A percentile compares a stretch with the other conserved stretches of the same genome.
Evolutionary conservation across 495 filamentous ascomycete species (phyloP).

Genomic region (Jackrogersella minutella): DNA sequence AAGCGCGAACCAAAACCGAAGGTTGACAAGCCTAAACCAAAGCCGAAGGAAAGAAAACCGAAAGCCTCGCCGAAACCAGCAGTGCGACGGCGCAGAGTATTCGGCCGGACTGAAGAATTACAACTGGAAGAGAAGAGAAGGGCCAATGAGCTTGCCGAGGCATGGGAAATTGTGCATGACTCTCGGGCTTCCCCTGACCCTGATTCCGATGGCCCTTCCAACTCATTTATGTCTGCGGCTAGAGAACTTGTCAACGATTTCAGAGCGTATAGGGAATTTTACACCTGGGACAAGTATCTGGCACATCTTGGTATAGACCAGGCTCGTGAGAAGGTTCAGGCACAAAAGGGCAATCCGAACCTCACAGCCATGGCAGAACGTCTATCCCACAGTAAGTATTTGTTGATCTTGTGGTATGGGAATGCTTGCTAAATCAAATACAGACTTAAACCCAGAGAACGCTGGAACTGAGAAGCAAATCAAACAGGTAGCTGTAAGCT

Average conservation of each 20-base stretch:
- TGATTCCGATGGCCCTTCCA: slow-evolving; percentile 24
- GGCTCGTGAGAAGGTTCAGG: slow-evolving; percentile 55
- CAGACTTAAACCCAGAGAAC: slow-evolving; percentile 35
- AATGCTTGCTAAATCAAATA: slow-evolving; percentile 23
- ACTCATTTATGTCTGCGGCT: slow-evolving; percentile 69
- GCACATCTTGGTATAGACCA: slow-evolving; percentile 71
- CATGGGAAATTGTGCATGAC: slow-evolving; percentile 38
- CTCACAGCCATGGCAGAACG: slow-evolving; percentile 76
- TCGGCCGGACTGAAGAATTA: slow-evolving; percentile 41
- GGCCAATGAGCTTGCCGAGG: slow-evolving; percentile 26
- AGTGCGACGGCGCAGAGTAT: slow-evolving; percentile 37
- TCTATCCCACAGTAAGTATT: slow-evolving; percentile 59
- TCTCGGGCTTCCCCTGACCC: slow-evolving; percentile 11
- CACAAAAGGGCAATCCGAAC: slow-evolving; percentile 63
- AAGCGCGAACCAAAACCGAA: slow-evolving; percentile 29
- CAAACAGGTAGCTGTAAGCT: slow-evolving; percentile 49
- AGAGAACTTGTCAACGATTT: slow-evolving; percentile 82
- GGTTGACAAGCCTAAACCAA: slow-evolving; percentile 13
- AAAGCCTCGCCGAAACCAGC: slow-evolving; percentile 6
- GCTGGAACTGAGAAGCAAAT: slow-evolving; percentile 27
- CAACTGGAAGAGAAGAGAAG: slow-evolving; percentile 41
- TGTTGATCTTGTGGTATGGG: neutral
- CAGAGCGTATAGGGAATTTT: slow-evolving; percentile 76
- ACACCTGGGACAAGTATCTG: slow-evolving; percentile 74
- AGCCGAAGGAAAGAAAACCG: slow-evolving; percentile 24